Evolutionary conservation across 139 green algal genomes (phyloP).

Genomic region (Picochlorum costavermella): DNA sequence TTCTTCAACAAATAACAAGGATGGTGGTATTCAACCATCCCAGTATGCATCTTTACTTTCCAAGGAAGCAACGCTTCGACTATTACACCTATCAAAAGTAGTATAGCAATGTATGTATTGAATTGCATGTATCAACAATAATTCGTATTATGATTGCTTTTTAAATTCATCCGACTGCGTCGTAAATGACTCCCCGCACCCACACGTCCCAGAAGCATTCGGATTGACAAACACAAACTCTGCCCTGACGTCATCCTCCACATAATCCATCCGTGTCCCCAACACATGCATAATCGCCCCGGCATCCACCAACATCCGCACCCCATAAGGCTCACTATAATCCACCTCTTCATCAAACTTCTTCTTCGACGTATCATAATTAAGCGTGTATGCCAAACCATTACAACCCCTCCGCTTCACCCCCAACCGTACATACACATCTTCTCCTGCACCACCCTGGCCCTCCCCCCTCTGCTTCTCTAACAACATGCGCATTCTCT

Average conservation of each 20-base stretch:
- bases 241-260: slow-evolving; percentile 77
- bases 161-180: slow-evolving; percentile 29
- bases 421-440: slow-evolving; percentile 88
- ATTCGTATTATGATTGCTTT: neutral
- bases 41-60: no score
- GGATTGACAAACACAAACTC: slow-evolving; percentile 94
- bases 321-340: slow-evolving; percentile 50
- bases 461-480: slow-evolving; percentile 26
- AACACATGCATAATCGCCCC: slow-evolving; percentile 94
- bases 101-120: neutral
- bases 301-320: slow-evolving; percentile 86
- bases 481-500: slow-evolving; percentile 66
- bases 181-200: slow-evolving; percentile 91
- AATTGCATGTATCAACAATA: no score
- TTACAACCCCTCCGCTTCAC: slow-evolving; percentile 93
- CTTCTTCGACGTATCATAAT: slow-evolving; percentile 82
- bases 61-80: no score
- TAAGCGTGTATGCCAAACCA: slow-evolving; percentile 93
- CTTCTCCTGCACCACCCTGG: neutral
- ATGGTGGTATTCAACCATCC: neutral
- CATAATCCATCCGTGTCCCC: slow-evolving; percentile 93
- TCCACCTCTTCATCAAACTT: slow-evolving; percentile 97
- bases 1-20: no score
- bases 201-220: slow-evolving; percentile 86
- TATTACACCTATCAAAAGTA: slow-evolving; percentile 1